Evolutionary conservation across 345 rosid species (phyloP).

Genomic region (Turnera subulata): DNA sequence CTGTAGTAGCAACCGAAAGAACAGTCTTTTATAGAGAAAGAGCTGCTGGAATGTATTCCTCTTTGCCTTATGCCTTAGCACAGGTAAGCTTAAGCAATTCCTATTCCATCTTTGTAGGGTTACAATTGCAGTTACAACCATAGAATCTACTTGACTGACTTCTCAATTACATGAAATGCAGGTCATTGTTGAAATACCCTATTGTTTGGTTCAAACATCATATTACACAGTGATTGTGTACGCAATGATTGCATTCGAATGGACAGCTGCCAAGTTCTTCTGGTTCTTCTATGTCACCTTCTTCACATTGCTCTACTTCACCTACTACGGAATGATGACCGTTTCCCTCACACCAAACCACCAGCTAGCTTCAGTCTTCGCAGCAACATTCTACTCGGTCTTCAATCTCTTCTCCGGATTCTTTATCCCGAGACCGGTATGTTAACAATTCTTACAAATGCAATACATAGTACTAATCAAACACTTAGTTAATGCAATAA

Average conservation of each 20-base stretch:
- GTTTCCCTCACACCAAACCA: conserved; percentile 11
- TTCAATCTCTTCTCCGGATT: conserved; percentile 25
- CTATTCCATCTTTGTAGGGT: too few relatives aligned
- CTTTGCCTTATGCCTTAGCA: not conserved
- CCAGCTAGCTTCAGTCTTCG: conserved; percentile 2
- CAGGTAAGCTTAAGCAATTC: not conserved
- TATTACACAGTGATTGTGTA: not conserved
- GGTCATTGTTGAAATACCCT: conserved; percentile 20
- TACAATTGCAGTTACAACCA: too few relatives aligned
- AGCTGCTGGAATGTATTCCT: not conserved
- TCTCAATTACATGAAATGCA: not conserved
- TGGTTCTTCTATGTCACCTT: conserved; percentile 16
- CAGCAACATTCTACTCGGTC: conserved; percentile 11
- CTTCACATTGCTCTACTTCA: conserved; percentile 18
- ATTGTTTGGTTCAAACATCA: not conserved
- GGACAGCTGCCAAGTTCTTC: conserved; percentile 18
- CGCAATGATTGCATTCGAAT: conserved; percentile 3
- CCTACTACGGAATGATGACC: conserved; percentile 20
- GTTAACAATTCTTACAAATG: not conserved
- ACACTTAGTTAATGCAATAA: not conserved
- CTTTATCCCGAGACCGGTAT: conserved; percentile 21
- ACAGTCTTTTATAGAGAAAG: not conserved
- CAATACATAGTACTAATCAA: not conserved
- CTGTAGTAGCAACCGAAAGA: not conserved
- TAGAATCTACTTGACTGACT: not conserved